phyloP scores from a whole-genome alignment of 768 basidiomycete genomes.

The Boletus huronensis region DNA sequence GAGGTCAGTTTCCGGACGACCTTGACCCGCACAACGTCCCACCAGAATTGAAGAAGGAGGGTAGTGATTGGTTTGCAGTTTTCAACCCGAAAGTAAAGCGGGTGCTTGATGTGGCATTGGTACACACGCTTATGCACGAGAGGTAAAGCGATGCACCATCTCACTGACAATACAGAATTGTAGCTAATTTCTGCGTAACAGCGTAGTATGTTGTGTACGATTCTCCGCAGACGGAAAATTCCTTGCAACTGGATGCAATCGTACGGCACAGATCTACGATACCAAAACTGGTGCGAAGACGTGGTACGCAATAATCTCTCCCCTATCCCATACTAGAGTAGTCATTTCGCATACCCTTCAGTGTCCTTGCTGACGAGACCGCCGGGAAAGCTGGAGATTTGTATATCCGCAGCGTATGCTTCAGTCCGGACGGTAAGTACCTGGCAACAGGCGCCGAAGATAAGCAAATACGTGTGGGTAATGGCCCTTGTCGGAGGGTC shows the following conservation, averaged over 20 bases:
- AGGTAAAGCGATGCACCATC: slow-evolving; percentile 47
- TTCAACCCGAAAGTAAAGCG: slow-evolving; percentile 82
- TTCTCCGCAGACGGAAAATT: slow-evolving; percentile 93
- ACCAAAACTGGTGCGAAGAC: slow-evolving; percentile 81
- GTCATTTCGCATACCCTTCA: slow-evolving; percentile 28
- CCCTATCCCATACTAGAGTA: neutral
- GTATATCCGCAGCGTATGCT: slow-evolving; percentile 86
- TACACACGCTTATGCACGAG: slow-evolving; percentile 89
- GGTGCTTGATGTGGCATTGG: slow-evolving; percentile 71
- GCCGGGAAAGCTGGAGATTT: slow-evolving; percentile 73
- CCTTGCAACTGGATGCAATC: slow-evolving; percentile 94
- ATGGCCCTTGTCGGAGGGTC: neutral
- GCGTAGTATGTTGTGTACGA: slow-evolving; percentile 85
- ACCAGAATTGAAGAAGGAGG: slow-evolving; percentile 51
- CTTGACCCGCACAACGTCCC: slow-evolving; percentile 35
- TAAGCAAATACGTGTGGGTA: slow-evolving; percentile 77
- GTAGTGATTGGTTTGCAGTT: slow-evolving; percentile 84
- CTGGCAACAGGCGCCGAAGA: slow-evolving; percentile 88
- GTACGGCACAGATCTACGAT: slow-evolving; percentile 93
- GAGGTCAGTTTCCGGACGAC: slow-evolving; percentile 33
- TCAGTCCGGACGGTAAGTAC: slow-evolving; percentile 68
- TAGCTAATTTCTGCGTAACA: slow-evolving; percentile 26
- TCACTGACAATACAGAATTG: neutral
- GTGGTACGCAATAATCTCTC: slow-evolving; percentile 50
- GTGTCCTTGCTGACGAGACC: slow-evolving; percentile 75